Percentiles rank a stretch among this genome's conserved stretches.
These are phyloP conservation scores for Bacidia gigantensis DNA, from an alignment of 495 filamentous ascomycete species.

Conservation along the genomic window DNA sequence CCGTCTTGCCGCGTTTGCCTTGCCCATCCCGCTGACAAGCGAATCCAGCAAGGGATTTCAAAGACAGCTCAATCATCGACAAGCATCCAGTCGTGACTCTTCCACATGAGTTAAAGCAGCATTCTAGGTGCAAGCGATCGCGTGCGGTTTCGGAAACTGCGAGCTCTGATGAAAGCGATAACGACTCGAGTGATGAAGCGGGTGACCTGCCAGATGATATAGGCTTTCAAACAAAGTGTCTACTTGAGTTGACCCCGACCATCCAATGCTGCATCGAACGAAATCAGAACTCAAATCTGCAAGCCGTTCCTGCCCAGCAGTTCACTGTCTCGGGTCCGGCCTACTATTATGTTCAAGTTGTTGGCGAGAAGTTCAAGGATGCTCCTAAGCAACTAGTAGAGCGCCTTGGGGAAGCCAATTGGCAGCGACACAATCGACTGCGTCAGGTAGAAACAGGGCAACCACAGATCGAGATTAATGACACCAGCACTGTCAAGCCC, in stretches of 20 bases:
- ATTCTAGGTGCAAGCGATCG: not conserved
- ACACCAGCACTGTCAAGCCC: not conserved
- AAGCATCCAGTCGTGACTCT: not conserved
- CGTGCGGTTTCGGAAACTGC: not conserved
- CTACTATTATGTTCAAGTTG: constrained; percentile 3
- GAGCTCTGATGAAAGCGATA: not conserved
- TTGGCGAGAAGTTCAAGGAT: constrained; percentile 8
- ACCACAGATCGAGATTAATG: not conserved
- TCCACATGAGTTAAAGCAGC: not conserved
- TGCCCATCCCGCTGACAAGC: not conserved
- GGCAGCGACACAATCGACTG: constrained; percentile 9
- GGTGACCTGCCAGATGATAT: constrained; percentile 1
- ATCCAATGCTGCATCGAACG: constrained; percentile 1
- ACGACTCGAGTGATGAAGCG: not conserved
- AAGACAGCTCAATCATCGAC: not conserved
- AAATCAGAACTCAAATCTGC: not conserved
- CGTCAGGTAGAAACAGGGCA: not conserved
- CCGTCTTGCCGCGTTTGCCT: not conserved
- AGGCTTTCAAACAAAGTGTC: not conserved
- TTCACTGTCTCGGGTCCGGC: constrained; percentile 13
- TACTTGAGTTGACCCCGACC: constrained; percentile 7
- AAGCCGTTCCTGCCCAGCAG: not conserved
- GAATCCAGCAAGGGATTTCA: not conserved
- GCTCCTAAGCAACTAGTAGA: constrained; percentile 4
- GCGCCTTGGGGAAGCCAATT: constrained; percentile 17